Evolutionary conservation across 208 protist genomes (phyloP).

Genomic region (Herpetomonas muscarum): DNA sequence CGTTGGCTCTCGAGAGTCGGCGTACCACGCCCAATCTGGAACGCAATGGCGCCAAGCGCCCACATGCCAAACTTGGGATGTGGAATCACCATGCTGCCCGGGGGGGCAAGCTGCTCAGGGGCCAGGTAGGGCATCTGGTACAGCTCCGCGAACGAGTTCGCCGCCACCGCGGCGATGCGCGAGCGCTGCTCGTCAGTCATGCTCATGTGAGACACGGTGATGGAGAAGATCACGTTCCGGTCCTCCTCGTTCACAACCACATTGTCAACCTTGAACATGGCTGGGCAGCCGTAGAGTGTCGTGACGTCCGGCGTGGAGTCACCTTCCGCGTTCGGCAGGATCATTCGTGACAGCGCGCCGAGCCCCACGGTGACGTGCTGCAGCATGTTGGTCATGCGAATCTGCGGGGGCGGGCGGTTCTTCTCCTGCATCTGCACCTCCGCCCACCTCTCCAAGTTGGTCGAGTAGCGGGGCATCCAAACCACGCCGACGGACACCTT

Average conservation of each 20-base stretch:
- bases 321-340: slow-evolving; percentile 3
- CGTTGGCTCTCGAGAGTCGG: slow-evolving; percentile 11
- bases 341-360: slow-evolving; percentile 20
- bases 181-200: slow-evolving; percentile 4
- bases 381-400: slow-evolving; percentile 20
- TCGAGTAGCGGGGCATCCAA: slow-evolving; percentile 66
- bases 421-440: slow-evolving; percentile 3
- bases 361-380: slow-evolving; percentile 34
- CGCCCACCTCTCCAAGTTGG: slow-evolving; percentile 47
- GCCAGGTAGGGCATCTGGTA: slow-evolving; percentile 20
- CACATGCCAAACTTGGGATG: slow-evolving; percentile 39
- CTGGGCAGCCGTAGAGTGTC: slow-evolving; percentile 9
- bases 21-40: slow-evolving; percentile 35
- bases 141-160: slow-evolving; percentile 15
- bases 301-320: background rate
- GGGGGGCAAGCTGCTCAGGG: slow-evolving; percentile 20
- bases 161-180: slow-evolving; percentile 5
- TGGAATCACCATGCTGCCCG: background rate
- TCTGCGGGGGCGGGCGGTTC: slow-evolving; percentile 31
- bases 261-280: slow-evolving; percentile 30
- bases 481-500: slow-evolving; percentile 37
- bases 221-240: slow-evolving; percentile 26
- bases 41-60: slow-evolving; percentile 50
- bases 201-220: slow-evolving; percentile 18
- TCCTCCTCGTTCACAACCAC: slow-evolving; percentile 38